Conservation (phyloP, 306 rosid genomes). For the Sophora flavescens region DNA sequence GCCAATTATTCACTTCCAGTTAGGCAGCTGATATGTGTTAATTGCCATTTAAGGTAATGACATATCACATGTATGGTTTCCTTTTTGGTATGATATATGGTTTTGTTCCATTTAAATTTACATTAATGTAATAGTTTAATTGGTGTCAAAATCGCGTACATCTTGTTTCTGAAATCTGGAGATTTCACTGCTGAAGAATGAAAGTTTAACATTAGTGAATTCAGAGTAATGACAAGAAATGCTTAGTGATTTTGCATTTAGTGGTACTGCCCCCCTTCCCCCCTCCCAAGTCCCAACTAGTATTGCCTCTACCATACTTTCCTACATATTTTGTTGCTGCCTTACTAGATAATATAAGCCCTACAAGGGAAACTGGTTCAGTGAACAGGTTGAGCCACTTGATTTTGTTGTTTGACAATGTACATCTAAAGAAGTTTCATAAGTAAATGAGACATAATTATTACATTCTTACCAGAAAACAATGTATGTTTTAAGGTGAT, state of each 20-base stretch:
- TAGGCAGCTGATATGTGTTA: neutral
- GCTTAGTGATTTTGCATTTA: too few relatives aligned
- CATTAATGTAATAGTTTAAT: neutral
- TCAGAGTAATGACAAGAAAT: too few relatives aligned
- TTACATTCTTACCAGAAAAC: neutral
- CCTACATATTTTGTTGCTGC: too few relatives aligned
- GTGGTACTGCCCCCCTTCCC: neutral
- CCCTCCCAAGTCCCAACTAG: too few relatives aligned
- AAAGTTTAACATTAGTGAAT: slow-evolving; percentile 21
- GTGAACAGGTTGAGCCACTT: neutral
- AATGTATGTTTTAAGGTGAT: neutral
- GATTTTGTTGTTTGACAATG: neutral
- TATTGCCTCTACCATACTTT: neutral
- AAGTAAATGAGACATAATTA: too few relatives aligned
- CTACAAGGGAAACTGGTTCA: neutral
- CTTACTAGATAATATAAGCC: neutral
- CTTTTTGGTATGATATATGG: neutral
- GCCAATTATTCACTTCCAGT: neutral
- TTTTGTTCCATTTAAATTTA: neutral
- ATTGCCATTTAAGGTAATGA: neutral
- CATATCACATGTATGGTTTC: slow-evolving; percentile 9
- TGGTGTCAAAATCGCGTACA: neutral
- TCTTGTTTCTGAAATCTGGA: neutral
- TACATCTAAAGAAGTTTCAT: neutral
- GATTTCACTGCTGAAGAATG: neutral